Evolutionary conservation across 208 protist genomes (phyloP), one percentile per base, ranked within the genome.

Genomic region (Wallacemonas sp.): DNA sequence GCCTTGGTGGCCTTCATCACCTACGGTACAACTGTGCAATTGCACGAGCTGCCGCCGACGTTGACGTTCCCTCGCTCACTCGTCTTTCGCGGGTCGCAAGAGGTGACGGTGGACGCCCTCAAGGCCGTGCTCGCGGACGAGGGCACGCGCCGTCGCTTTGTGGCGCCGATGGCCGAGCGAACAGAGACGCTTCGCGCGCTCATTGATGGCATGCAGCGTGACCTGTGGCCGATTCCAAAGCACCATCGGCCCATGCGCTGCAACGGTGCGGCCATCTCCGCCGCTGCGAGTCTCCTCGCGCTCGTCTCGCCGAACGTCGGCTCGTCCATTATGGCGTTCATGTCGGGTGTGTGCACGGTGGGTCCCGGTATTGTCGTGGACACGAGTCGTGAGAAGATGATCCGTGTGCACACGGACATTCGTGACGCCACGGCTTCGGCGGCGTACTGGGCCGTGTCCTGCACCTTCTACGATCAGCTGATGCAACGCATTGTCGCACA

Each of bases 361-460:
- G 97, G 98, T 8, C 97, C 97, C 1, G 98, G 98, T 44, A 91
- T 97, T 44, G 82, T 96, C 26, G 96, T 98, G 26, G 81, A 88
- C 31, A 84, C 90, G 6, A 89, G 96, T 33, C 75, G 97, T 6
- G 90, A 93, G 45, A 94, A 99, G 55, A 82, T 98, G 68, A 98
- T 99, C 44, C 91, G 98, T 31, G 90, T 88, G 24, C 98, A 99
- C 74, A 80, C 88, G 46, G 98, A 99, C 75, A 97, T 99, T 39
- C 87, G 97, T 47, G 92, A 94, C 61, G 75, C 71, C 55, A 93
- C 85, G 15, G 60, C 68, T 6, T 86, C 79, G 31, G 92, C 90
- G 31, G 45, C 71, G 44, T 84, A 96, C 71, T 97, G 88, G 82
- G 72, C 62, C 28, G 65, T 74, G 6, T 88, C 88, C n/a, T 88